phyloP scores from a whole-genome alignment of 2,329 filamentous ascomycete genomes.

The Colletotrichum noveboracense region DNA sequence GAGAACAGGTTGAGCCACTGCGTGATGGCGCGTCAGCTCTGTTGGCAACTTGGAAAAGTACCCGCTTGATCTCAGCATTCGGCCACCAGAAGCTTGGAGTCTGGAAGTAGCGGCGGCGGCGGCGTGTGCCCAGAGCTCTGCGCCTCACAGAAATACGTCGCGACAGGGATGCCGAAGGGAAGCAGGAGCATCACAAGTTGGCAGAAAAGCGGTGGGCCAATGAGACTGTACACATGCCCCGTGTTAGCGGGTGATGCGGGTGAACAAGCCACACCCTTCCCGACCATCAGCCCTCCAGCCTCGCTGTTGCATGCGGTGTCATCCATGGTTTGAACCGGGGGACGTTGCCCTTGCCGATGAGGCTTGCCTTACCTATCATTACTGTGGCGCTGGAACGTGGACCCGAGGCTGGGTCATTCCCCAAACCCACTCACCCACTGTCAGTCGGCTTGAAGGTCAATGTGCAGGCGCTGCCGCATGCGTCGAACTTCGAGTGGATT shows the following conservation, averaged over 20 bases:
- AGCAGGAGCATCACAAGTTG: background rate
- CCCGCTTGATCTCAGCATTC: slow-evolving; percentile 10
- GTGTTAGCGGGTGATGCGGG: background rate
- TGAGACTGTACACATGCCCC: background rate
- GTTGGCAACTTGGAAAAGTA: slow-evolving; percentile 16
- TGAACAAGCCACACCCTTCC: slow-evolving; percentile 3
- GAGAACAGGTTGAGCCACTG: background rate
- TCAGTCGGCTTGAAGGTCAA: background rate
- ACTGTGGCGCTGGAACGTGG: background rate
- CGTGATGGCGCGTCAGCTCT: slow-evolving; percentile 15
- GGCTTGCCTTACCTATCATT: background rate
- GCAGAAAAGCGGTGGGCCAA: background rate
- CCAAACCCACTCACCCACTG: background rate
- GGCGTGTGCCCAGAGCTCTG: slow-evolving; percentile 22
- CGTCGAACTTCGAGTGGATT: slow-evolving; percentile 10
- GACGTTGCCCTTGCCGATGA: background rate
- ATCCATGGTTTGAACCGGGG: background rate
- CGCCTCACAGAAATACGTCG: slow-evolving; percentile 19
- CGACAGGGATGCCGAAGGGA: slow-evolving; percentile 15
- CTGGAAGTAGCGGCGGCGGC: slow-evolving; percentile 12
- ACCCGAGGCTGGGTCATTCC: slow-evolving; percentile 4
- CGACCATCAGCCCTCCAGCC: slow-evolving; percentile 11
- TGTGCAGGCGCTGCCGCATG: background rate
- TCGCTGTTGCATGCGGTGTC: slow-evolving; percentile 1
- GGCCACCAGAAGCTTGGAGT: slow-evolving; percentile 12